Base-by-base conservation (phyloP, 2,329 filamentous ascomycete genomes). In the Acrocalymma vagum region DNA sequence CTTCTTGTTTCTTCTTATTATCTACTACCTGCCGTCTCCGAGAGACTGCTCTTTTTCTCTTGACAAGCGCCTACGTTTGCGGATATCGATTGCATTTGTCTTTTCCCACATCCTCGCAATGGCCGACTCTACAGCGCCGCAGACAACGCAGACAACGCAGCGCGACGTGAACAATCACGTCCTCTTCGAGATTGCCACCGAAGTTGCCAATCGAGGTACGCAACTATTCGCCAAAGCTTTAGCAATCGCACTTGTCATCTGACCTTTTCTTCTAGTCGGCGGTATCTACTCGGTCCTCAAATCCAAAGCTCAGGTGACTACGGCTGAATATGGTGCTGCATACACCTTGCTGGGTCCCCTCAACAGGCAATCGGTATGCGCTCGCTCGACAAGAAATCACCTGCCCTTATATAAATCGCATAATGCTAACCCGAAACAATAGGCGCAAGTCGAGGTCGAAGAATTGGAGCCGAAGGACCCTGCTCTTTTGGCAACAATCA, bases 221-320 rank as follows among this genome's bases (percentile, higher is more conserved):
- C 47, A 31, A 33, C 42, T 9, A 9, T 32, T 22, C 24, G n/a
- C 37, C 39, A 39, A 45, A 44, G 31, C 45, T 24, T 41, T 37
- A 26, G 15, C 26, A 21, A 25, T 29, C 23, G 18, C 34, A 34
- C 20, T 17, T 42, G 24, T n/a, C n/a, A n/a, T n/a, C 52, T 63
- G 43, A 65, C 44, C 10, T n/a, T 9, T 6, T 18, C 21, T 29
- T 41, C 25, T 55, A 95, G 94, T 99, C 48, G 94, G 94, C 66
- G 94, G 94, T 62, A 99, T 99, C 75, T 99, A 99, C 79, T 97
- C 93, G 11, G 94, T 99, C 55, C 86, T 99, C 74, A 99, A 99
- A 75, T 99, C 94, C 48, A 99, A 99, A 74, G 93, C 94, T 24
- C 93, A 94, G 34, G 94, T 97, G 48, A 97, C 94, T 28, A 96